Evolutionary conservation across 1,284 basidiomycete species (phyloP), one percentile per base, ranked within the genome.

Genomic region (Ganoderma meredithae): DNA sequence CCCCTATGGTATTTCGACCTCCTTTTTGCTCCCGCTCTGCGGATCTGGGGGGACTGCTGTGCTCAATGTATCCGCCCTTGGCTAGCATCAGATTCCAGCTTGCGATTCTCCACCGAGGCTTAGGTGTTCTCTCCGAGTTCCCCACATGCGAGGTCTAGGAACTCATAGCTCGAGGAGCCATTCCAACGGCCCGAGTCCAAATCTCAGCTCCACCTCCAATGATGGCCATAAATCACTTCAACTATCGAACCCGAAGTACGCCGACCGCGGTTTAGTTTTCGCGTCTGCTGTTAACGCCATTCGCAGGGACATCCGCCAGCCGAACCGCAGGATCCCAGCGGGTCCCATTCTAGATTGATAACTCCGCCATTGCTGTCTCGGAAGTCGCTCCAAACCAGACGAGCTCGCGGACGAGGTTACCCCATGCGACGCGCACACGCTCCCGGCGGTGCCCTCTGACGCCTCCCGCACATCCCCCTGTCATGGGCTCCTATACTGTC

Each of bases 371-470:
- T 31, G 7, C 27, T 55, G 15, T 31, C 47, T 19, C 22, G 25
- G 25, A 15, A 33, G 8, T 33, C 12, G 17, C 6, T n/a, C 53
- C 53, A 55, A 55, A 19, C 27, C 53, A 3, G 15, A 5, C 12
- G 52, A 31, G 15, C 25, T 33, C 27, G 53, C 27, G 17, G 17
- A 31, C 27, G 10, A 22, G 25, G 13, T 13, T 15, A 33, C 17
- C 10, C 36, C 43, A 68, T 69, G 69, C 71, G 67, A 65, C 63
- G 62, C 70, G 58, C 68, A 58, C 64, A 44, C 36, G 64, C 60
- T n/a, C 55, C 19, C 12, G 55, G 31, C 19, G 31, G 22, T 47
- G n/a, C 49, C 12, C 9, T 63, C 62, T 19, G n/a, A 60, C 39
- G 9, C 36, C 36, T 44, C 60, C 33, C 27, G 47, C 27, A 22